phyloP scores from a whole-genome alignment of 78 protist genomes.

The Neovahlkampfia damariscottae region DNA sequence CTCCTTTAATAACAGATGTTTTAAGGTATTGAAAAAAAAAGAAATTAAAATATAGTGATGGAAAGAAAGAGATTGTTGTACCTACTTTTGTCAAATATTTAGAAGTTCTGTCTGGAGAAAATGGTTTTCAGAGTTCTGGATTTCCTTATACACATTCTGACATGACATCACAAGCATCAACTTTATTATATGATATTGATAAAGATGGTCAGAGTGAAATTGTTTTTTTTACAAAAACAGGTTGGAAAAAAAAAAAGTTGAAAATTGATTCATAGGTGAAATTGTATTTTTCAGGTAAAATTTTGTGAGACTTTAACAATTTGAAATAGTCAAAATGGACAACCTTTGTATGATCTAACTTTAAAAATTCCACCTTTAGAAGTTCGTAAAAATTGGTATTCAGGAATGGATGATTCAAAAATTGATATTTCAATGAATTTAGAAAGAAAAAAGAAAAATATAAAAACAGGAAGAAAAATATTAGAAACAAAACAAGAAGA shows the following conservation, averaged over 20 bases:
- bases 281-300: background rate
- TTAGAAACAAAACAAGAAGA: background rate
- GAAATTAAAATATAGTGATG: slow-evolving; percentile 27
- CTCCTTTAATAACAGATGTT: slow-evolving; percentile 19
- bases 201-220: slow-evolving; percentile 10
- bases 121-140: slow-evolving; percentile 23
- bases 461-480: background rate
- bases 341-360: slow-evolving; percentile 1
- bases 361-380: slow-evolving; percentile 51
- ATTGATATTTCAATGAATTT: background rate
- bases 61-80: slow-evolving; percentile 20
- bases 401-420: slow-evolving; percentile 3
- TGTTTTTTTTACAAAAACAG: slow-evolving; percentile 8
- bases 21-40: too few species aligned
- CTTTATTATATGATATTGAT: slow-evolving; percentile 21
- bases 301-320: background rate
- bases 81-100: slow-evolving; percentile 23
- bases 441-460: background rate
- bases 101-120: slow-evolving; percentile 11
- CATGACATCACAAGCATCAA: slow-evolving; percentile 25
- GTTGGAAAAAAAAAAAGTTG: too few species aligned
- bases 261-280: slow-evolving; percentile 11
- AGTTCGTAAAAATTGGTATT: slow-evolving; percentile 42
- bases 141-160: slow-evolving; percentile 36
- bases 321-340: slow-evolving; percentile 14